A percentile compares a stretch with the other conserved stretches of the same genome.
Conservation (phyloP, 768 basidiomycete genomes). For the Collybia sp. region DNA sequence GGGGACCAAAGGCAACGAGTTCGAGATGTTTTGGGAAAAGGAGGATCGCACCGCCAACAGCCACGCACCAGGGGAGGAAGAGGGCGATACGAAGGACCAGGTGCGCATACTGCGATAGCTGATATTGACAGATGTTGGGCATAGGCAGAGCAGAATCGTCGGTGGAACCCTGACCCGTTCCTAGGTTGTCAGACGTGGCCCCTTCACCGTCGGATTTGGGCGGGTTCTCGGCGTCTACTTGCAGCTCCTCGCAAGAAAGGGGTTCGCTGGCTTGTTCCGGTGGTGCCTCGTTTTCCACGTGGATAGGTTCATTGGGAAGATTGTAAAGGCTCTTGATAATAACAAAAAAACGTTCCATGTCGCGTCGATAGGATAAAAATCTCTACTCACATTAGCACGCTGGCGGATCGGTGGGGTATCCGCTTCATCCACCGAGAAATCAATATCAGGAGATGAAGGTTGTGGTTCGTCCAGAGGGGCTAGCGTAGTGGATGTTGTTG, state of each 20-base stretch:
- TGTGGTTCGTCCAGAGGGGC: background rate
- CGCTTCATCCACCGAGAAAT: background rate
- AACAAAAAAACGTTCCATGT: background rate
- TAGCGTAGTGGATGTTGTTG: background rate
- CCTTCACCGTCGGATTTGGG: background rate
- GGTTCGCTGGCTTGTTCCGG: no score
- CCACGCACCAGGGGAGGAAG: constrained; percentile 42
- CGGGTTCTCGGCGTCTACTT: background rate
- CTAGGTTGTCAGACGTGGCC: background rate
- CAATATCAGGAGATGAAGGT: background rate
- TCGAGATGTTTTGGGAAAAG: constrained; percentile 32
- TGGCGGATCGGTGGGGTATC: constrained; percentile 10
- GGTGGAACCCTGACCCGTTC: background rate
- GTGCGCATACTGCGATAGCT: constrained; percentile 3
- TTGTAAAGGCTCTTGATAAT: constrained; percentile 21
- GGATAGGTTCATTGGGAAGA: constrained; percentile 21
- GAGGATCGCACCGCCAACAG: constrained; percentile 37
- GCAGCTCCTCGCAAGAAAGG: background rate
- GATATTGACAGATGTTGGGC: constrained; percentile 5
- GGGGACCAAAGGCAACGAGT: constrained; percentile 27
- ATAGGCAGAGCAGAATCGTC: background rate
- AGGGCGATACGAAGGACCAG: constrained; percentile 19
- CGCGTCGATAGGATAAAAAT: background rate
- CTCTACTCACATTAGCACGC: constrained; percentile 11
- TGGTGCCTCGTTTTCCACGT: constrained; percentile 10